Conservation (phyloP, 805 yeast species). For the Teunomyces pallodes region DNA sequence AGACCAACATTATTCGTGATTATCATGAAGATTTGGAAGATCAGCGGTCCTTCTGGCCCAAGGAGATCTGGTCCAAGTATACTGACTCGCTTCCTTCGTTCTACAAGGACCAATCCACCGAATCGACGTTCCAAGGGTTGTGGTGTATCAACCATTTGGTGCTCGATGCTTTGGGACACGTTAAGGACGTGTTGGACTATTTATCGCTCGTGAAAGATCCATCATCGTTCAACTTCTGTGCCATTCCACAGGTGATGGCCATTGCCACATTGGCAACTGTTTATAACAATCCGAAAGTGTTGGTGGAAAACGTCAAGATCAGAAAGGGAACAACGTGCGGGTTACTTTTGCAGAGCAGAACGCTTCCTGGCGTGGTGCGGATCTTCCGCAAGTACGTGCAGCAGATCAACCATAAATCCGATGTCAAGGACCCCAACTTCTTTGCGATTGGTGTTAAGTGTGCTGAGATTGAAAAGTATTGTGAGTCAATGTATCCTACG, state of each 20-base stretch:
- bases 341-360: constrained; percentile 70
- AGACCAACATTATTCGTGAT: constrained; percentile 94
- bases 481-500: constrained; percentile 71
- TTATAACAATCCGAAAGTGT: constrained; percentile 73
- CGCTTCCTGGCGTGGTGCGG: constrained; percentile 70
- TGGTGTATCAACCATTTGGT: constrained; percentile 80
- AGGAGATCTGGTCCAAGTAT: constrained; percentile 86
- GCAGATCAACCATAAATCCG: constrained; percentile 73
- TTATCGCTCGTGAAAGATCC: constrained; percentile 76
- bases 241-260: constrained; percentile 99
- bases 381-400: constrained; percentile 74
- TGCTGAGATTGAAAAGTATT: constrained; percentile 85
- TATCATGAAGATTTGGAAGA: constrained; percentile 88
- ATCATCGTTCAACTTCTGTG: constrained; percentile 84
- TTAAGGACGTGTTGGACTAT: constrained; percentile 70
- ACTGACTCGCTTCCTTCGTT: constrained; percentile 64
- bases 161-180: constrained; percentile 74
- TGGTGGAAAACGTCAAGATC: constrained; percentile 75
- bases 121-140: constrained; percentile 57
- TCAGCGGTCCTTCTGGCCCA: constrained; percentile 95
- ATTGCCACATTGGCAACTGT: constrained; percentile 88
- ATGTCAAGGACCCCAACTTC: constrained; percentile 83
- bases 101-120: constrained; percentile 30
- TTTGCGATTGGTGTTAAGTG: constrained; percentile 78
- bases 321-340: constrained; percentile 84